phyloP scores from a whole-genome alignment of 257 asterid species.

The Nyctanthes arbortristis region DNA sequence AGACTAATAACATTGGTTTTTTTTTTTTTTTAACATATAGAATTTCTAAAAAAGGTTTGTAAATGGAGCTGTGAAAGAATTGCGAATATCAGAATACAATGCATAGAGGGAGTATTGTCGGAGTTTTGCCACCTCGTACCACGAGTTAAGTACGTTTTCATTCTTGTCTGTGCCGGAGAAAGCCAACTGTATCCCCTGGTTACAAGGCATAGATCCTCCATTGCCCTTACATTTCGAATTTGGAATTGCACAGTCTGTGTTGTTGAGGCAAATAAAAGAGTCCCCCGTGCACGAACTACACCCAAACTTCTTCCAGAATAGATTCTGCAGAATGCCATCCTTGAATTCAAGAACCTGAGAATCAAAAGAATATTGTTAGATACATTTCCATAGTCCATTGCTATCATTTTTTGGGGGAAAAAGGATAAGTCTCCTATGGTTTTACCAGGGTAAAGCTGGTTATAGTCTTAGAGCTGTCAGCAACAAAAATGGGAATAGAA shows the following conservation, averaged over 20 bases:
- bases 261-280: conserved; percentile 72
- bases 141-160: conserved; percentile 67
- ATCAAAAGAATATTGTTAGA: not conserved
- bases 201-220: conserved; percentile 67
- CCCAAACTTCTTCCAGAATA: conserved; percentile 85
- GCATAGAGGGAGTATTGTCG: conserved; percentile 72
- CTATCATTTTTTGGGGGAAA: not conserved
- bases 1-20: too few species aligned
- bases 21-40: not conserved
- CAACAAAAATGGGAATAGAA: conserved; percentile 73
- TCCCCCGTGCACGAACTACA: conserved; percentile 59
- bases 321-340: conserved; percentile 70
- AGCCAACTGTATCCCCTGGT: conserved; percentile 70
- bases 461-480: conserved; percentile 54
- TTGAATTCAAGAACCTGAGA: conserved; percentile 85
- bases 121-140: conserved; percentile 92
- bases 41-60: conserved; percentile 44
- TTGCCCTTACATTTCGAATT: conserved; percentile 50
- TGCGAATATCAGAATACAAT: conserved; percentile 54
- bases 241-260: conserved; percentile 73
- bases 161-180: conserved; percentile 85
- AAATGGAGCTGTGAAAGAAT: conserved; percentile 55
- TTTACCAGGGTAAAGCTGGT: conserved; percentile 90
- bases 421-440: not conserved
- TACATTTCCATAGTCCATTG: not conserved